These are phyloP conservation scores for Noccaea bulbosa DNA, from an alignment of 345 rosid species.

Conservation along the genomic window DNA sequence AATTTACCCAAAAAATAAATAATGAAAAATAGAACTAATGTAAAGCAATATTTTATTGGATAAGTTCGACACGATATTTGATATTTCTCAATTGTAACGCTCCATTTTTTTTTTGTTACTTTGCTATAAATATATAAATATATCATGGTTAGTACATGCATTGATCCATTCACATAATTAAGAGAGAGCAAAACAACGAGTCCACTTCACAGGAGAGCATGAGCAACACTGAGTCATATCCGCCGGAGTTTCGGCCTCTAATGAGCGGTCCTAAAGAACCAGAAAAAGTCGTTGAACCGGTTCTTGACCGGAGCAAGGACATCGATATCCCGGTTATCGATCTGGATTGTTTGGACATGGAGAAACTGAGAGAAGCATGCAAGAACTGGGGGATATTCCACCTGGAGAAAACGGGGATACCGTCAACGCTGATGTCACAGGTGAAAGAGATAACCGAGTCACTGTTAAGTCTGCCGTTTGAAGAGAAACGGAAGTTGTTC, in stretches of 20 bases:
- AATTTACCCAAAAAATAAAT: too few species aligned
- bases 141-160: too few species aligned
- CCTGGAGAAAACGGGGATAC: conserved; percentile 65
- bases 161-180: too few species aligned
- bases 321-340: conserved; percentile 56
- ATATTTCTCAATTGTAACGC: too few species aligned
- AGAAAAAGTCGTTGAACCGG: conserved; percentile 12
- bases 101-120: too few species aligned
- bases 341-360: conserved; percentile 50
- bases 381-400: conserved; percentile 72
- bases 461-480: conserved; percentile 58
- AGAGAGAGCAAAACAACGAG: background rate
- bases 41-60: too few species aligned
- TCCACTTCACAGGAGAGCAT: conserved; percentile 9
- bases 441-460: conserved; percentile 50
- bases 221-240: conserved; percentile 46
- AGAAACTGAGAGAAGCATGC: conserved; percentile 57
- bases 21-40: too few species aligned
- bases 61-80: too few species aligned
- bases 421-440: conserved; percentile 45
- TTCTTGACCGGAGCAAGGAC: conserved; percentile 40
- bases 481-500: conserved; percentile 39
- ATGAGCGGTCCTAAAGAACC: background rate
- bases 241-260: conserved; percentile 48
- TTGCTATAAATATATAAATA: too few species aligned